Percentiles rank a stretch among this genome's conserved stretches.
Evolutionary conservation across 257 asterid species (phyloP).

Genomic region (Anisodus acutangulus): DNA sequence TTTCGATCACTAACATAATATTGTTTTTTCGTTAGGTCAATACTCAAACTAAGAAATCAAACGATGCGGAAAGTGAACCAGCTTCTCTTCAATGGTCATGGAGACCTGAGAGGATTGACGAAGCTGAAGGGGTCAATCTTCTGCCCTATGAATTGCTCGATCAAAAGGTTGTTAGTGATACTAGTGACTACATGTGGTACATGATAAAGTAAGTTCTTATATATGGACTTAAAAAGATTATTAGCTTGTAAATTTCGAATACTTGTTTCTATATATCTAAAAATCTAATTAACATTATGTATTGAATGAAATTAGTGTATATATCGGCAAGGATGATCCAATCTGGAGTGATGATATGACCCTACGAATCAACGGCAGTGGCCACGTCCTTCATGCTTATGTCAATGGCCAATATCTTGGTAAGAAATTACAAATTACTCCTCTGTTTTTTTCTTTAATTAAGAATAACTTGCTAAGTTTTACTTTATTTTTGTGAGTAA

Average conservation of each 20-base stretch:
- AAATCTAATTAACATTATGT: neutral
- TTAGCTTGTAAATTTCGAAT: no score
- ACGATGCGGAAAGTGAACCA: slow-evolving; percentile 46
- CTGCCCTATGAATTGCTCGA: slow-evolving; percentile 47
- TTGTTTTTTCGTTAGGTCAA: slow-evolving; percentile 44
- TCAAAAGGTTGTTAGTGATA: slow-evolving; percentile 52
- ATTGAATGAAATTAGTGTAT: slow-evolving; percentile 42
- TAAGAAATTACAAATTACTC: slow-evolving; percentile 1
- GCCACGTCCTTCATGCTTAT: slow-evolving; percentile 61
- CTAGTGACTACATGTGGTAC: slow-evolving; percentile 79
- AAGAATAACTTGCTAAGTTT: no score
- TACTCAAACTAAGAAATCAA: slow-evolving; percentile 59
- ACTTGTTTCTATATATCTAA: neutral
- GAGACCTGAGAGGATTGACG: slow-evolving; percentile 46
- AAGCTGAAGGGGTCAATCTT: slow-evolving; percentile 46
- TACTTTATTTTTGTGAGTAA: neutral
- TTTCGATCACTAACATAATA: neutral
- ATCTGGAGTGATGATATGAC: slow-evolving; percentile 55
- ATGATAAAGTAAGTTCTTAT: slow-evolving; percentile 71
- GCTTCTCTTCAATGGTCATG: slow-evolving; percentile 59
- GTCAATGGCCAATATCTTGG: slow-evolving; percentile 69
- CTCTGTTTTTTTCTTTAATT: no score
- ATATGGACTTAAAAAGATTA: no score
- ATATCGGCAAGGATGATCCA: slow-evolving; percentile 48
- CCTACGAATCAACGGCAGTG: slow-evolving; percentile 55